A percentile compares a stretch with the other conserved stretches of the same genome.
Evolutionary conservation across 2,329 filamentous ascomycete genomes (phyloP).

Genomic region (Alternaria tenuissima): DNA sequence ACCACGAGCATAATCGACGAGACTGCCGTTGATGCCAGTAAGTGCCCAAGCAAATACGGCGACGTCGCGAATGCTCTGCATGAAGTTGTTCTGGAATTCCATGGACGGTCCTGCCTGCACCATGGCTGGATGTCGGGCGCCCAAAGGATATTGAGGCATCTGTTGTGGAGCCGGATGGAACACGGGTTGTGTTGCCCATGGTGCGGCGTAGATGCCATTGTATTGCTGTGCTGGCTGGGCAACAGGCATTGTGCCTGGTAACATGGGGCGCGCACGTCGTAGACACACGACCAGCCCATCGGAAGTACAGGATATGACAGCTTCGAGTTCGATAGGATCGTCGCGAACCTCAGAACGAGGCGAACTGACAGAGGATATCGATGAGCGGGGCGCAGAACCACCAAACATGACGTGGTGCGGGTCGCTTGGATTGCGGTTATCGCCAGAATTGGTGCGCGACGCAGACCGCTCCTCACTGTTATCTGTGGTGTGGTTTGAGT

Average conservation of each 20-base stretch:
- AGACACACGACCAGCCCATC: conserved; percentile 86
- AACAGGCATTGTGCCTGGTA: conserved; percentile 57
- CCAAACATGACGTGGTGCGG: conserved; percentile 40
- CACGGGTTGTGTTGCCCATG: conserved; percentile 77
- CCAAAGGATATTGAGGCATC: conserved; percentile 45
- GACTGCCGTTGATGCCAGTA: conserved; percentile 78
- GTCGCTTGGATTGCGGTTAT: conserved; percentile 53
- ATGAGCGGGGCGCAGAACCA: conserved; percentile 41
- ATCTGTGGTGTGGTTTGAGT: conserved; percentile 24
- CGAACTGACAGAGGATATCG: conserved; percentile 38
- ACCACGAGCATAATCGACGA: conserved; percentile 71
- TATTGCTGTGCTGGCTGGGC: conserved; percentile 35
- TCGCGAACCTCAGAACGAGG: conserved; percentile 34
- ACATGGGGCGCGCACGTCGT: conserved; percentile 74
- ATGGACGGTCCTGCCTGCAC: conserved; percentile 59
- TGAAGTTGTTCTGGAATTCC: conserved; percentile 65
- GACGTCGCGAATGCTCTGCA: conserved; percentile 82
- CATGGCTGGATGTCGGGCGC: conserved; percentile 50
- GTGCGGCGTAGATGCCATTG: conserved; percentile 76
- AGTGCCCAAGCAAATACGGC: conserved; percentile 89
- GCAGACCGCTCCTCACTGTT: conserved; percentile 28
- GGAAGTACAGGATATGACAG: conserved; percentile 89
- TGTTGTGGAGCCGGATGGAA: conserved; percentile 53
- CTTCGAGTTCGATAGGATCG: conserved; percentile 76
- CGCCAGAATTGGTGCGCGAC: conserved; percentile 57